These are phyloP conservation scores for Boletus rubescentipes DNA, from an alignment of 768 basidiomycete species.

Conservation along the genomic window DNA sequence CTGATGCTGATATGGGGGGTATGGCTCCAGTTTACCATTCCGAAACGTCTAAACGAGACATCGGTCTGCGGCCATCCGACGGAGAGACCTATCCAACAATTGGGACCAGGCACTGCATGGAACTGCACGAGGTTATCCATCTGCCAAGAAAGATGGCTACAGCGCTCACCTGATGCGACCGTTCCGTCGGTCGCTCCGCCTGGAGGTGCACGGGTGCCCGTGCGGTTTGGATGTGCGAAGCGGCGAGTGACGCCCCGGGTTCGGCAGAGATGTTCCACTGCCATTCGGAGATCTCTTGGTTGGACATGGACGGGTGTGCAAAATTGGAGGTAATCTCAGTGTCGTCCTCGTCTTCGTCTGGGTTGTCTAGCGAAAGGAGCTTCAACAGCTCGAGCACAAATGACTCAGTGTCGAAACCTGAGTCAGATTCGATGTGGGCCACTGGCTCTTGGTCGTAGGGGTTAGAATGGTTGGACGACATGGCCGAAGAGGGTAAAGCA, in stretches of 20 bases:
- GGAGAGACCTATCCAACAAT: constrained; percentile 7
- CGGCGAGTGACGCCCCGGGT: not conserved
- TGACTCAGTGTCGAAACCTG: too few species aligned
- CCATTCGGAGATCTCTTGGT: not conserved
- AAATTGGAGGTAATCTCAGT: not conserved
- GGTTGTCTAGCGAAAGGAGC: not conserved
- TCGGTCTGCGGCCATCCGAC: constrained; percentile 1
- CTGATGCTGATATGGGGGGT: not conserved
- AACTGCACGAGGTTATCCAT: not conserved
- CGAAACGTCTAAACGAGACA: constrained; percentile 1
- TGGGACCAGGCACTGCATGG: not conserved
- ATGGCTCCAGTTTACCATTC: constrained; percentile 5
- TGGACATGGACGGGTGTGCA: not conserved
- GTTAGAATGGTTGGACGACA: not conserved
- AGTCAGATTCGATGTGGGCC: too few species aligned
- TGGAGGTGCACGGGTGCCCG: not conserved
- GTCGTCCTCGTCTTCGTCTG: not conserved
- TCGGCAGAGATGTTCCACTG: not conserved
- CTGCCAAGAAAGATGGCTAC: not conserved
- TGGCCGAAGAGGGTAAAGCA: not conserved
- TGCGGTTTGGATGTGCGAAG: not conserved
- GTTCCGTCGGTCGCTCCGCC: not conserved
- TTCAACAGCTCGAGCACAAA: not conserved
- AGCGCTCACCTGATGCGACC: not conserved
- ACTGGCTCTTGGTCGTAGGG: too few species aligned